Conservation (phyloP, 768 basidiomycete species). For the Tricholoma matsutake region DNA sequence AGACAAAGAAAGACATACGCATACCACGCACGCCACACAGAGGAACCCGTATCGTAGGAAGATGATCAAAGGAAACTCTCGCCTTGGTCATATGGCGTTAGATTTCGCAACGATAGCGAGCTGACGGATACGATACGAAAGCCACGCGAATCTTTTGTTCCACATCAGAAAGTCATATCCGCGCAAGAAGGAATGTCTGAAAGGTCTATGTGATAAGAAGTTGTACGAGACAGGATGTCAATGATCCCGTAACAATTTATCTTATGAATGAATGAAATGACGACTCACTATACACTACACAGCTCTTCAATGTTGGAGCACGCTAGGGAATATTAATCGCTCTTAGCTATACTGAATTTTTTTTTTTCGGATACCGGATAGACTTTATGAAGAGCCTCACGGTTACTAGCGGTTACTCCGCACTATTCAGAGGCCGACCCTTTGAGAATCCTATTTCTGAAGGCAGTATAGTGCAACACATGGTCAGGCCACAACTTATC, state of each 20-base stretch:
- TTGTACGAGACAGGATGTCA: neutral
- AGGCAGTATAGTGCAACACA: neutral
- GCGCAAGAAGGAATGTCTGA: neutral
- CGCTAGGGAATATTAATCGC: neutral
- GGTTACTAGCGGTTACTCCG: neutral
- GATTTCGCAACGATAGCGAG: neutral
- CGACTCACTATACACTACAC: neutral
- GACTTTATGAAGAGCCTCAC: conserved; percentile 2
- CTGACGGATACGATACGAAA: neutral
- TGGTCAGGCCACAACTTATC: neutral
- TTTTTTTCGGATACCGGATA: neutral
- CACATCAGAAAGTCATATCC: neutral
- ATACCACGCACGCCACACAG: neutral
- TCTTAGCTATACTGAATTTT: neutral
- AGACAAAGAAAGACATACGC: neutral
- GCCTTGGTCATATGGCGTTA: neutral
- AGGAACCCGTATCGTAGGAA: neutral
- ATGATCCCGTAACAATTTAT: neutral
- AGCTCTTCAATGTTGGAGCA: neutral
- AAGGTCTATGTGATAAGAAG: neutral
- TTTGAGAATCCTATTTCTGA: neutral
- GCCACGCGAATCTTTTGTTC: neutral
- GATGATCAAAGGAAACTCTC: neutral
- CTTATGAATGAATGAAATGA: neutral
- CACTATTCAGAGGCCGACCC: neutral